Base-by-base conservation (phyloP, 2,329 filamentous ascomycete genomes). In the Metarhizium rileyi region DNA sequence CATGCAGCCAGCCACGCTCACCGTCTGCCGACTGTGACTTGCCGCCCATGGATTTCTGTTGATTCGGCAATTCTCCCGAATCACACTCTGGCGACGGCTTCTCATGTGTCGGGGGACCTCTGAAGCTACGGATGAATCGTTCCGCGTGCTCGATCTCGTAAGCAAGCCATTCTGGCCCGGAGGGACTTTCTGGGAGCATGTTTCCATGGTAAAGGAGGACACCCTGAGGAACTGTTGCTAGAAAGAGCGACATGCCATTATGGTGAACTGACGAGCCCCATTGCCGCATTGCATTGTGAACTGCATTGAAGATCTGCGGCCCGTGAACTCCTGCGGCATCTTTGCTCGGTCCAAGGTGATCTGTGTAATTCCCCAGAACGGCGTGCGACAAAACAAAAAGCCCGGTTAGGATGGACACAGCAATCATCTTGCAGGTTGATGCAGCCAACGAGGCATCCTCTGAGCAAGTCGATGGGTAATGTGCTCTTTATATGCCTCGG, bases 111-210 rank as follows among this genome's bases (percentile, higher is more conserved):
- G 22, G 38, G 10, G 38, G 38, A 26, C 5, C 16, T 4, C 18
- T 16, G 35, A 20, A 22, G 35, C 35, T 22, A 12, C 52, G 57
- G 4, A 78, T 75, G 61, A 84, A 83, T 5, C 72, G 59, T 50
- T 78, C 63, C 1, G 80, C 77, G 66, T 83, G 80, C 53, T 83
- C 79, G 4, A 79, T 74, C 58, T 83, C 80, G 56, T 82, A 83
- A 0, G 80, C 80, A 2, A 84, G 65, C 78, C 79, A 83, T 55
- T 82, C 74, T 12, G 71, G 73, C 0, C 73, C 76, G 8, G 65
- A 69, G 1, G 81, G 65, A 0, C 66, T 65, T 2, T 72, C 63
- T 0, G 64, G 52, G 4, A 56, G 62, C 4, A 54, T 53, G 0
- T 70, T 74, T 4, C 80, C 80, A 56, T 83, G 80, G 54, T 83